These are phyloP conservation scores for Yamadazyma sp. DNA, from an alignment of 805 yeast species.

Conservation along the genomic window DNA sequence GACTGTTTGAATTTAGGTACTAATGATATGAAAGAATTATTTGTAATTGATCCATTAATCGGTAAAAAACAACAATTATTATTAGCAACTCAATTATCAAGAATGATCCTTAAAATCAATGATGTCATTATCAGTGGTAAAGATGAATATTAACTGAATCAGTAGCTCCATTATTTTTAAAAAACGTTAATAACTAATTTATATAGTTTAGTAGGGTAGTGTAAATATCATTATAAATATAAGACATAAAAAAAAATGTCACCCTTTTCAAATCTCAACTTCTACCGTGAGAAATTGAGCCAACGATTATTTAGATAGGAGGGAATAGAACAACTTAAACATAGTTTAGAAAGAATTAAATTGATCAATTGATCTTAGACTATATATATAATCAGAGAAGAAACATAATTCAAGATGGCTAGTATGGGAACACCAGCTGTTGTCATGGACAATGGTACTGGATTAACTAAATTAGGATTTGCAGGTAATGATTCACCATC, in stretches of 20 bases:
- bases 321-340: too few relatives aligned
- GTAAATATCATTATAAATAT: conserved; percentile 1
- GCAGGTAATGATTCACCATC: conserved; percentile 99
- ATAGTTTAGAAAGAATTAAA: too few relatives aligned
- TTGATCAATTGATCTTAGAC: background rate
- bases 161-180: too few relatives aligned
- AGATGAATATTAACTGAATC: conserved; percentile 59
- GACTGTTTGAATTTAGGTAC: conserved; percentile 89
- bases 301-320: too few relatives aligned
- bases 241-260: too few relatives aligned
- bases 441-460: conserved; percentile 99
- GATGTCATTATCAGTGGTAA: conserved; percentile 91
- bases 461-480: conserved; percentile 93
- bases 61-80: conserved; percentile 96
- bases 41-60: conserved; percentile 94
- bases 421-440: conserved; percentile 83
- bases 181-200: too few relatives aligned
- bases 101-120: conserved; percentile 97
- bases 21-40: conserved; percentile 89
- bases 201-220: conserved; percentile 1
- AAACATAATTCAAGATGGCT: conserved; percentile 39
- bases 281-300: too few relatives aligned
- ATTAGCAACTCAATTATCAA: conserved; percentile 93
- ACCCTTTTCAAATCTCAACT: too few relatives aligned
- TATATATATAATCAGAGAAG: background rate